These are phyloP conservation scores for Intubia oerlemansii DNA, from an alignment of 2,329 filamentous ascomycete species.

Conservation along the genomic window DNA sequence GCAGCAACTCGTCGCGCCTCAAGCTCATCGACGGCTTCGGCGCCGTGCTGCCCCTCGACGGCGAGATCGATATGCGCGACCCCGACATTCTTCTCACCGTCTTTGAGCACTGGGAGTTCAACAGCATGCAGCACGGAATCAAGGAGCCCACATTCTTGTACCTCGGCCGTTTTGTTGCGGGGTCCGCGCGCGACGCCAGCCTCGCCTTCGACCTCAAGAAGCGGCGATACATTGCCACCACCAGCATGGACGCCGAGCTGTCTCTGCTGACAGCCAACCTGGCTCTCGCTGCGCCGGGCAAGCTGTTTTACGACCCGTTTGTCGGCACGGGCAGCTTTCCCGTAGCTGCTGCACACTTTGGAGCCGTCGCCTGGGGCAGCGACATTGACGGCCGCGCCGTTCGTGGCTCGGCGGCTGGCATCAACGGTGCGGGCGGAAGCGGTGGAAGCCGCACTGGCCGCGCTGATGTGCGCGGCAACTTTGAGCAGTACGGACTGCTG, in stretches of 20 bases:
- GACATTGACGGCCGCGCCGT: constrained; percentile 89
- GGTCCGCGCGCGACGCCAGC: constrained; percentile 44
- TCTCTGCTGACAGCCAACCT: constrained; percentile 85
- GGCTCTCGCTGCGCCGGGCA: constrained; percentile 60
- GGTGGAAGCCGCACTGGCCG: constrained; percentile 11
- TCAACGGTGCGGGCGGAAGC: constrained; percentile 12
- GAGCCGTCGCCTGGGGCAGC: constrained; percentile 62
- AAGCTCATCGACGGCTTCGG: constrained; percentile 62
- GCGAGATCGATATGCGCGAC: constrained; percentile 54
- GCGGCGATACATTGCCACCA: constrained; percentile 80
- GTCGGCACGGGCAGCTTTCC: constrained; percentile 89
- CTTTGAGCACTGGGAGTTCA: constrained; percentile 58
- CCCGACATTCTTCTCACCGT: constrained; percentile 59
- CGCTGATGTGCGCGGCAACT: constrained; percentile 42
- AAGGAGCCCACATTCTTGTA: constrained; percentile 39
- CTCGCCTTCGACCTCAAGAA: constrained; percentile 79
- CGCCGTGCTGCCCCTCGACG: constrained; percentile 51
- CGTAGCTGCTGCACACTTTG: constrained; percentile 76
- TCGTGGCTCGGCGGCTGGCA: constrained; percentile 40
- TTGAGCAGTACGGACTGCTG: constrained; percentile 58
- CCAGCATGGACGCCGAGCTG: constrained; percentile 91
- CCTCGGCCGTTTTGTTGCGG: constrained; percentile 50
- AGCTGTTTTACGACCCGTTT: constrained; percentile 85
- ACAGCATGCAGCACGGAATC: constrained; percentile 24
- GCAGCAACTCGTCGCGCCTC: constrained; percentile 39